Evolutionary conservation across 1,284 basidiomycete genomes (phyloP).

Genomic region (Austropuccinia psidii): DNA sequence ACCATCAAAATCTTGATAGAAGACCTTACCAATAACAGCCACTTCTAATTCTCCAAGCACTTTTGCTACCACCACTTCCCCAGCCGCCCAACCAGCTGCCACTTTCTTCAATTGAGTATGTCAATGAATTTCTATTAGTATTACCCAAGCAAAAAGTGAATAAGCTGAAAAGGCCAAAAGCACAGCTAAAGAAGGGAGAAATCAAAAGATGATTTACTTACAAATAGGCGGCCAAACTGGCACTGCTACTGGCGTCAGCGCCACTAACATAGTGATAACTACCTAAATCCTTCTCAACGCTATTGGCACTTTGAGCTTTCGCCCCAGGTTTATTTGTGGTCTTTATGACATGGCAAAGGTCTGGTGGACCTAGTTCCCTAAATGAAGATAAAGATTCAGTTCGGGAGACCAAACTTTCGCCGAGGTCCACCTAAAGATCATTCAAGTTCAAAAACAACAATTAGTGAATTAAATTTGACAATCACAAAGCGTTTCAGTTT

Average conservation of each 20-base stretch:
- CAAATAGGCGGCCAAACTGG: conserved; percentile 92
- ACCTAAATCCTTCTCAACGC: conserved; percentile 57
- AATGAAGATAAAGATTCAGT: conserved; percentile 90
- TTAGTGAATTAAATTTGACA: not conserved
- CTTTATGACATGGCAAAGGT: conserved; percentile 92
- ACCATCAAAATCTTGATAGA: not conserved
- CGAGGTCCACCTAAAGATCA: conserved; percentile 66
- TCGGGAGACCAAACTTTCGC: conserved; percentile 77
- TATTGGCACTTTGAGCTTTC: conserved; percentile 67
- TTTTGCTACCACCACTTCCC: conserved; percentile 46
- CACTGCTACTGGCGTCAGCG: conserved; percentile 93
- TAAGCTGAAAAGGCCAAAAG: not conserved
- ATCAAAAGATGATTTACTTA: not conserved
- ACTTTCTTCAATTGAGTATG: conserved; percentile 85
- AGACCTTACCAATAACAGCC: conserved; percentile 80
- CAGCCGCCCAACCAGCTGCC: conserved; percentile 87
- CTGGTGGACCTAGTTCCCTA: conserved; percentile 91
- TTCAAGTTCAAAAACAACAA: conserved; percentile 4
- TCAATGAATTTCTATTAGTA: conserved; percentile 65
- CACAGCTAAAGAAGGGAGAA: not conserved
- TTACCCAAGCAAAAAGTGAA: not conserved
- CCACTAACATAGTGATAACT: conserved; percentile 94
- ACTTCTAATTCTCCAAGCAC: conserved; percentile 80
- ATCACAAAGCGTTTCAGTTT: too few relatives aligned
- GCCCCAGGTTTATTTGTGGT: conserved; percentile 63